Evolutionary conservation across 805 yeast genomes (phyloP), one percentile per base, ranked within the genome.

Genomic region (Yarrowia sp.): DNA sequence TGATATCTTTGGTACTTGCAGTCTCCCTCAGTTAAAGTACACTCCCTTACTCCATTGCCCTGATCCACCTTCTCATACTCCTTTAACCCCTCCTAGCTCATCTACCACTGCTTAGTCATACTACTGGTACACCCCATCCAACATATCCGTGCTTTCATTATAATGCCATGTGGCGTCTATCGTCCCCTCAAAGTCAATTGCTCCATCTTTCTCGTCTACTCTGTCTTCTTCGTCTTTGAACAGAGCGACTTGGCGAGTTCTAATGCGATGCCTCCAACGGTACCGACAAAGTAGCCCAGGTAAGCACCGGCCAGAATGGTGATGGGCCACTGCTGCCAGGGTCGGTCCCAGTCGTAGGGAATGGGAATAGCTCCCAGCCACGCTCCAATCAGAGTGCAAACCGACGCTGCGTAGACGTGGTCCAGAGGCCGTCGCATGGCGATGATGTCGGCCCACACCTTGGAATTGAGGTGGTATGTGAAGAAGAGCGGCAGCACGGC

Each of bases 341-440:
- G 91, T 74, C 98, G 84, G 77, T 94, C 99, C 99, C 99, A 94
- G 78, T 94, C 99, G 70, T 95, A 82, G 0, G 98, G 98, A 70
- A 95, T 92, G 0, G 97, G 98, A 45, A 91, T 78, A 2, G 94
- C 97, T 15, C 98, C 98, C 0, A 92, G 72, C 98, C 98, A 94
- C 8, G 93, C 87, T 1, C 97, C 97, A 11, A 89, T 48, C 48
- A 82, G 71, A 0, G 82, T 78, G 5, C 85, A 85, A 11, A 82
- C 66, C 5, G 82, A 74, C 2, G 80, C 80, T 42, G 78, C 74
- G 68, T 80, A 82, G n/a, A 80, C 73, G 56, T 72, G 74, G 61
- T 74, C 70, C 49, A 74, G 68, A 12, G 77, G 75, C 32, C 74
- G 69, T 69, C 73, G 53, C 49, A 75, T 72, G 40, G 79, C 71